Base-by-base conservation (phyloP, 345 rosid species). In the Camelina sativa region DNA sequence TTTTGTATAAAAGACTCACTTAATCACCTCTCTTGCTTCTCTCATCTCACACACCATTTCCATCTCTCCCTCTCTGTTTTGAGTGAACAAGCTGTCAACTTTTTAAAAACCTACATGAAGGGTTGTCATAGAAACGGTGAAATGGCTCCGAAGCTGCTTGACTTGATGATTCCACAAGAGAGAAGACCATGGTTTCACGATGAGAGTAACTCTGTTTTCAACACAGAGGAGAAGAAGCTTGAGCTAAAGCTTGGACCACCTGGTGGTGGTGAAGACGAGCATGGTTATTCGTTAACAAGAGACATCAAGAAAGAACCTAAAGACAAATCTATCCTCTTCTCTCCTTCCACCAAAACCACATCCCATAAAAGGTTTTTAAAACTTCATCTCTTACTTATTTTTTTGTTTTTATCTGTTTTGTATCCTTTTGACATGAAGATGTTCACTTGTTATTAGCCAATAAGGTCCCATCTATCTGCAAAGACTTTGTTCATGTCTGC, bases 161-260 rank as follows among this genome's bases (percentile, higher is more conserved):
- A 86, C 78, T 80, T 92, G 83, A 87, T 85, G 85, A 90, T 87
- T 47, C 77, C 86, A 7, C 86, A 80, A 71, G 80, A 67, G 70
- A 79, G 86, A 80, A 81, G 87, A 80, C 84, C 82, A 8, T 88
- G 89, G 87, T 69, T 73, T 44, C 63, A 67, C 13, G 82, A 70
- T 46, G 79, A 75, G 10, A 62, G 69, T 10, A 57, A 64, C 11
- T 71, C 70, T 52, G 82, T 69, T 74, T 62, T 76, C 63, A 78
- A 82, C 20, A 73, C 84, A 43, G 95, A 86, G 69, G 97, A 90
- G 82, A 88, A 82, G 79, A 85, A 88, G 77, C 97, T 96, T 55
- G 99, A 96, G 77, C 89, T 96, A 2, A 92, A 94, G 85, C 97
- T 96, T 57, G 98, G 91, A 81, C 98, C 90, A 12, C 99, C 99